Evolutionary conservation across 2,329 filamentous ascomycete genomes (phyloP), one percentile per base, ranked within the genome.

Genomic region (Penicillium sp.): DNA sequence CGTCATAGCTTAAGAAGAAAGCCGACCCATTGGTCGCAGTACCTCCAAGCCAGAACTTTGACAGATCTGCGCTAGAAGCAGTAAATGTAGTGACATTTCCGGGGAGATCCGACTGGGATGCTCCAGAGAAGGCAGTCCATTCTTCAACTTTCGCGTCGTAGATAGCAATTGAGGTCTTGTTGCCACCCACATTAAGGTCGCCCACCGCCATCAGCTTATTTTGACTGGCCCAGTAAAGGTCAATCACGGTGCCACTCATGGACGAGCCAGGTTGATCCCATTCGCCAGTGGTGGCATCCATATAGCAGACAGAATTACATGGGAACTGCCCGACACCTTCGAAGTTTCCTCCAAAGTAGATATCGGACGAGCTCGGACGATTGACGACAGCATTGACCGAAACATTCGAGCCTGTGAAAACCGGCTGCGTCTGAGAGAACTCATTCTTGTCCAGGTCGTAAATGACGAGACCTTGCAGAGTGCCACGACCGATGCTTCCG

Each of bases 281-380:
- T 68, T 93, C 88, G 15, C 82, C 83, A 5, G 82, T 81, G 8
- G 84, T 78, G 2, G 87, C 85, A 70, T 89, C 87, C 77, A 90
- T 96, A 58, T 89, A 80, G 75, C 94, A 99, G 25, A 99, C 84
- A 47, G 86, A 87, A 4, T 89, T 86, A 71, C 94, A 99, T 42
- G 85, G 87, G 31, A 97, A 82, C 5, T 89, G 88, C 29, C 94
- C 94, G 19, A 92, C 94, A 33, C 84, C 85, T n/a, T 85, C 80
- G 70, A 97, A 99, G 10, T 84, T 86, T 33, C 94, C 94, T 38
- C 89, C 93, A 33, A 99, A 89, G 69, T 89, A 99, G 13, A 99
- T 81, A 50, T 94, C 86, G 1, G 82, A 81, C 19, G 86, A 86
- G 54, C 83, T 84, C 0, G 90, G 89, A 55, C 88, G 88, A 9